Evolutionary conservation across 345 rosid genomes (phyloP), one percentile per base, ranked within the genome.

Genomic region (Gossypium raimondii): DNA sequence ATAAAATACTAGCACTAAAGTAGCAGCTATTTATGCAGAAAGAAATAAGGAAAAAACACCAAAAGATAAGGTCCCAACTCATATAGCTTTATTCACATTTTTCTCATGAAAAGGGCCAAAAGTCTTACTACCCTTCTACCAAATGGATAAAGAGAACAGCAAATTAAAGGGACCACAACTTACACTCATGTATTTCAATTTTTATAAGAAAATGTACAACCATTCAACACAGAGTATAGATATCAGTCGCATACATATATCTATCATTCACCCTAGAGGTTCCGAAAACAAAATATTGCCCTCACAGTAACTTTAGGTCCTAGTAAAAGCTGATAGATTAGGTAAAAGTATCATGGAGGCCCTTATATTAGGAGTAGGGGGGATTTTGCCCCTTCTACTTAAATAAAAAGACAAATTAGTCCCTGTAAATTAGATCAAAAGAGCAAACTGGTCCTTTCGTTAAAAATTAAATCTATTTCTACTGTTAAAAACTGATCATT

Each of bases 61-160:
- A 73, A 73, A 73, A 20, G 17, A 73, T 73, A 73, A 72, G 76
- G 56, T 43, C 34, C 20, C 29, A 61, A 9, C n/a, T 1, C 58
- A 48, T 17, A 16, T 1, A 63, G 48, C 47, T 17, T 47, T 25
- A 48, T 61, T 73, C 58, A 27, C 24, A 48, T 51, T 69, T 56
- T 69, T 52, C 44, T 47, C 3, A 25, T 9, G 9, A 48, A n/a
- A 57, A 18, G 24, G 68, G 47, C 44, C 57, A 60, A 73, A 73
- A 16, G 17, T 9, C 2, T 8, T 9, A 60, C 9, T 3, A 16
- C 57, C 67, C 20, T 13, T 18, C 17, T 14, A 16, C 12, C 13
- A 48, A 50, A 68, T 48, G 57, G 72, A 48, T 25, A 24, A 38
- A 48, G 9, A 25, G 11, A 16, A 50, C 22, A 50, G 13, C 74